A percentile compares a stretch with the other conserved stretches of the same genome.
Conservation (phyloP, 179 eudicot genomes). For the Actinidia arguta region DNA sequence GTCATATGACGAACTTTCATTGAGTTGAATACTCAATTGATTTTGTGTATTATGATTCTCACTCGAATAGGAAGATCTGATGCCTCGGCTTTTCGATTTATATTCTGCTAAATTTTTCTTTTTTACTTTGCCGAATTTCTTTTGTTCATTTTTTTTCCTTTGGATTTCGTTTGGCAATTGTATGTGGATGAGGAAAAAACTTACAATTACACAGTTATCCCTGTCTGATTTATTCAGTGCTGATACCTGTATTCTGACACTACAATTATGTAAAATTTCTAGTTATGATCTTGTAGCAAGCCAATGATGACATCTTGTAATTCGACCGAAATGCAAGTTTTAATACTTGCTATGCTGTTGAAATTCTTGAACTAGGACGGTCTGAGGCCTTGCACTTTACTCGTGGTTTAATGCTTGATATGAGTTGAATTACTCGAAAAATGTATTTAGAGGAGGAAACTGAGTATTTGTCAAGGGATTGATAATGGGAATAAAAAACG, state of each 20-base stretch:
- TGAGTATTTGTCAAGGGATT: no score
- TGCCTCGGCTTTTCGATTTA: constrained; percentile 12
- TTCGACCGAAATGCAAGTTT: constrained; percentile 20
- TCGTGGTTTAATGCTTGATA: not conserved
- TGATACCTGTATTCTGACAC: no score
- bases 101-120: not conserved
- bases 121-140: not conserved
- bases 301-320: constrained; percentile 17
- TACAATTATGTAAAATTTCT: no score
- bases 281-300: no score
- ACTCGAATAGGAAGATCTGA: constrained; percentile 47
- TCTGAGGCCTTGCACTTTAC: constrained; percentile 24
- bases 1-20: constrained; percentile 28
- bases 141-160: not conserved
- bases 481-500: not conserved
- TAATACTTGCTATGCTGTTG: constrained; percentile 17
- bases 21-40: constrained; percentile 28
- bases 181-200: no score
- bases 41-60: constrained; percentile 28
- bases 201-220: no score
- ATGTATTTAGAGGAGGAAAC: no score
- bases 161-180: no score
- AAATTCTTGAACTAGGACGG: constrained; percentile 37
- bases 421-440: no score
- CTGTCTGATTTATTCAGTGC: no score